These are phyloP conservation scores for Emydomyces testavorans DNA, from an alignment of 2,329 filamentous ascomycete species.

Conservation along the genomic window DNA sequence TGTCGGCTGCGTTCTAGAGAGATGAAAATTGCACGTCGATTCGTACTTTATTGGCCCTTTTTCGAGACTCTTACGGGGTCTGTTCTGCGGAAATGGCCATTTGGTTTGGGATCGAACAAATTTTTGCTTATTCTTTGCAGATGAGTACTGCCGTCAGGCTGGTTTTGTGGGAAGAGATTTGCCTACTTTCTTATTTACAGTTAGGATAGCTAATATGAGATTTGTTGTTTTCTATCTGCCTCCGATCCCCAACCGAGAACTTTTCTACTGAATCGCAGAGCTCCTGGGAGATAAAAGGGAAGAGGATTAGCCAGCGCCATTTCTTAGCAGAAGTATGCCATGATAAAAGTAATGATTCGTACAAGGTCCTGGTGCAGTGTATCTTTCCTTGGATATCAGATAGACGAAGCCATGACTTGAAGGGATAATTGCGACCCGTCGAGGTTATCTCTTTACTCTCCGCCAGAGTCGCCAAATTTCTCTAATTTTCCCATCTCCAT, in stretches of 20 bases:
- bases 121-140: slow-evolving; percentile 16
- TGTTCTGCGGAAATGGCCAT: slow-evolving; percentile 35
- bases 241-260: no score
- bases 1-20: slow-evolving; percentile 72
- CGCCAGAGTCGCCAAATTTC: slow-evolving; percentile 72
- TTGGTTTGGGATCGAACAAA: slow-evolving; percentile 48
- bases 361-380: no score
- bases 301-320: no score
- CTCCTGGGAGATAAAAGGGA: no score
- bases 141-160: no score
- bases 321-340: no score
- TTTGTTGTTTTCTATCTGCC: neutral
- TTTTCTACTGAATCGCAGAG: no score
- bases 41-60: slow-evolving; percentile 41
- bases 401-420: no score
- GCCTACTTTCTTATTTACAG: neutral
- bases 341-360: no score
- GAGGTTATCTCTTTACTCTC: slow-evolving; percentile 36
- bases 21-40: slow-evolving; percentile 64
- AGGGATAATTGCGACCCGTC: no score
- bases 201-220: neutral
- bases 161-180: neutral
- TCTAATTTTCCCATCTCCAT: slow-evolving; percentile 87
- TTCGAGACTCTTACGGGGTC: slow-evolving; percentile 19
- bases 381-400: no score